A percentile compares a stretch with the other conserved stretches of the same genome.
phyloP scores from a whole-genome alignment of 805 yeast genomes.

The Ogataea chonburiensis region DNA sequence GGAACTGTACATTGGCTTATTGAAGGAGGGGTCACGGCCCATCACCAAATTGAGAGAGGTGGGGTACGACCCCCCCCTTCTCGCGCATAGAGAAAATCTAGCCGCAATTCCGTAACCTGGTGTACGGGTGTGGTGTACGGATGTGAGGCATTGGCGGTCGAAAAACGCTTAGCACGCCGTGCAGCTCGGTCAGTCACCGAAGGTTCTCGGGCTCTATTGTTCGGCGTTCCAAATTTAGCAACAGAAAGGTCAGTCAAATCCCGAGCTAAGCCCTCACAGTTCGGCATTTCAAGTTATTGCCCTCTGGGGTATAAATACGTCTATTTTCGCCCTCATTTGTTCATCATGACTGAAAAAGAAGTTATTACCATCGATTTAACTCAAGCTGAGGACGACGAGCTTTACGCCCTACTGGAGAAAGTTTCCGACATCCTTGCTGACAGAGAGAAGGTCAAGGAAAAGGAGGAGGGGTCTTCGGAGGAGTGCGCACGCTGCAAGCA shows the following conservation, averaged over 20 bases:
- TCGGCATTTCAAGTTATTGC: neutral
- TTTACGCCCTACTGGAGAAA: constrained; percentile 2
- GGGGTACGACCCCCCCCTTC: constrained; percentile 8
- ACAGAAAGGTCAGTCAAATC: neutral
- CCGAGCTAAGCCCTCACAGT: constrained; percentile 3
- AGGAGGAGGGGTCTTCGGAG: neutral
- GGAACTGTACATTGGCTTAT: too few relatives aligned
- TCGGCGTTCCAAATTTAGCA: too few relatives aligned
- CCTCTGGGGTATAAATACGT: constrained; percentile 1
- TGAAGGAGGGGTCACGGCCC: constrained; percentile 8
- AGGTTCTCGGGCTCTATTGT: neutral
- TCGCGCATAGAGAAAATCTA: constrained; percentile 1
- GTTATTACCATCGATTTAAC: neutral
- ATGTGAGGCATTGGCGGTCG: neutral
- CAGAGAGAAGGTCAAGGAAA: constrained; percentile 1
- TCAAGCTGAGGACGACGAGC: constrained; percentile 4
- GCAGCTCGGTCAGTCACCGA: neutral
- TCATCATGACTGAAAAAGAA: constrained; percentile 8
- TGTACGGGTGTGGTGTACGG: constrained; percentile 3
- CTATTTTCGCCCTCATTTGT: neutral
- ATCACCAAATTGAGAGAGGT: constrained; percentile 3
- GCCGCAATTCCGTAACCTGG: constrained; percentile 11
- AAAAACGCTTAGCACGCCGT: neutral
- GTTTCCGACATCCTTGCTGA: constrained; percentile 1
- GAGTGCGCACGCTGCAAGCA: neutral